phyloP scores from a whole-genome alignment of 1,284 basidiomycete genomes.

The Ceratobasidium sp. region DNA sequence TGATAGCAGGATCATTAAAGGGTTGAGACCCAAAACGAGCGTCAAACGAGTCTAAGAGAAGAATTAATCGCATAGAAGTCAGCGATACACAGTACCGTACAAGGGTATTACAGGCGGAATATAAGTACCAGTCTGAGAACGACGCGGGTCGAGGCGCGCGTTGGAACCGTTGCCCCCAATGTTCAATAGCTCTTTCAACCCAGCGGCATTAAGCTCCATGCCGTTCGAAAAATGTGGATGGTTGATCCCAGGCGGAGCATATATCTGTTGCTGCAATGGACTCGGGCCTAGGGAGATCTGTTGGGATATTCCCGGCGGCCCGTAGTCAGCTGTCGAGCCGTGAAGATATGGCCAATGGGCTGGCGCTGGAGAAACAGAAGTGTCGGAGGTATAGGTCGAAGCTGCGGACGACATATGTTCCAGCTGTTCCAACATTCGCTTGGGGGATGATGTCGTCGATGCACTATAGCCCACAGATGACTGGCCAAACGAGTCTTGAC shows the following conservation, averaged over 20 bases:
- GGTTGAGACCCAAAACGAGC: constrained; percentile 59
- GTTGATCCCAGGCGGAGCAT: constrained; percentile 38
- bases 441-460: constrained; percentile 47
- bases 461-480: constrained; percentile 61
- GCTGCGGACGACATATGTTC: constrained; percentile 40
- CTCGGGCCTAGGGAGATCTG: constrained; percentile 31
- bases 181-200: constrained; percentile 49
- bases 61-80: constrained; percentile 64
- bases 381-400: constrained; percentile 43
- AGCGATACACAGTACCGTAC: constrained; percentile 67
- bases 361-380: constrained; percentile 39
- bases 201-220: constrained; percentile 41
- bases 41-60: constrained; percentile 53
- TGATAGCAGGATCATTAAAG: constrained; percentile 83
- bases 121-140: constrained; percentile 46
- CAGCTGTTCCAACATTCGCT: constrained; percentile 34
- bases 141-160: constrained; percentile 38
- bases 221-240: constrained; percentile 36
- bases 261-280: constrained; percentile 37
- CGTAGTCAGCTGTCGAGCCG: constrained; percentile 36
- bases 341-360: constrained; percentile 46
- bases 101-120: constrained; percentile 47
- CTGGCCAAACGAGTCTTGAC: constrained; percentile 61
- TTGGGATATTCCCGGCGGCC: constrained; percentile 40
- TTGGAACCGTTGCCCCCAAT: constrained; percentile 45